Evolutionary conservation across 2,329 filamentous ascomycete genomes (phyloP).

Genomic region (Ramularia endophylla): DNA sequence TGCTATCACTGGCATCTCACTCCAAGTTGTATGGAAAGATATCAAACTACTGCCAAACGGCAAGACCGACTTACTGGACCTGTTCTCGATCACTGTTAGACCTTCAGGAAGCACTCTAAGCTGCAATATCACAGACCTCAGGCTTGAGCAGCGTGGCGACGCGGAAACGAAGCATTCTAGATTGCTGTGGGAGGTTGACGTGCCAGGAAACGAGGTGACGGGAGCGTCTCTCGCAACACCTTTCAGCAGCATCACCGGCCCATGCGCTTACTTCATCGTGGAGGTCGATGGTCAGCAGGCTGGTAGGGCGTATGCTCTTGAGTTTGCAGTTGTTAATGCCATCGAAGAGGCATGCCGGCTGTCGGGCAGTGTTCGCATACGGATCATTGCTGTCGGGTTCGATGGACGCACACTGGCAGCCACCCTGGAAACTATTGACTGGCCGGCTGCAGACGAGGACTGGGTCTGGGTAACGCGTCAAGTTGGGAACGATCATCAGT

Average conservation of each 20-base stretch:
- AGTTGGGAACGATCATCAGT: too few relatives aligned
- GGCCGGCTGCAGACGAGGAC: not conserved
- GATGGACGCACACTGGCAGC: not conserved
- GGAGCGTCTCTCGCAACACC: slow-evolving; percentile 16
- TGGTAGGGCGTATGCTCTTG: slow-evolving; percentile 29
- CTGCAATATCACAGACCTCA: not conserved
- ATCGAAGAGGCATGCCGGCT: not conserved
- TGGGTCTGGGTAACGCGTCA: not conserved
- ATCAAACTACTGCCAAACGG: not conserved
- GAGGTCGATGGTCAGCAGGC: slow-evolving; percentile 18
- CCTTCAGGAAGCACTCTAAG: not conserved
- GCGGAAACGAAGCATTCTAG: not conserved
- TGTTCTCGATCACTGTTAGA: not conserved
- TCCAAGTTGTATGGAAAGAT: not conserved
- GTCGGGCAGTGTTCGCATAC: too few relatives aligned
- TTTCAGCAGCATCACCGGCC: slow-evolving; percentile 31
- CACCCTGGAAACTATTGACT: not conserved
- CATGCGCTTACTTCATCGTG: slow-evolving; percentile 31
- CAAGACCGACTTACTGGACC: not conserved
- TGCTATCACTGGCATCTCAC: not conserved
- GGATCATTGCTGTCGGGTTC: not conserved
- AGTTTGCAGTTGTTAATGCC: slow-evolving; percentile 11
- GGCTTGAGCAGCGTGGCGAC: not conserved
- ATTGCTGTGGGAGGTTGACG: not conserved
- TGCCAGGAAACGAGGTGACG: slow-evolving; percentile 6